Evolutionary conservation across 306 rosid genomes (phyloP), one percentile per base, ranked within the genome.

Genomic region (Parietaria judaica): DNA sequence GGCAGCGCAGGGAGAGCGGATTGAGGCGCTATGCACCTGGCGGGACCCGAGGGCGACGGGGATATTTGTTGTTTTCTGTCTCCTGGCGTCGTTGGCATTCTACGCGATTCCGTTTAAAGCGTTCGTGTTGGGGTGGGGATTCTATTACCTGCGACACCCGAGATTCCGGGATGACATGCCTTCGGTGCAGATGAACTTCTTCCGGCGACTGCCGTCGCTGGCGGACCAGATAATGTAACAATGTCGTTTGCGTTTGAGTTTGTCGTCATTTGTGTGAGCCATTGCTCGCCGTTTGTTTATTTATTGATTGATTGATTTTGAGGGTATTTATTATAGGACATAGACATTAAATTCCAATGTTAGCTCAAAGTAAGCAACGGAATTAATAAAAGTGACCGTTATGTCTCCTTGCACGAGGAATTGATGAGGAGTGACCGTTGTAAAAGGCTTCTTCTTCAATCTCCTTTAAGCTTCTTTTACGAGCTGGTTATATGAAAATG

Each of bases 1-100:
- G 77, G 96, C 98, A 1, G 84, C 98, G 0, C 96, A 88, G 56
- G 96, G 98, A 15, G 98, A 91, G 83, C 72, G 96, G 3, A 48
- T 91, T 70, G 95, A 85, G 35, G 98, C 95, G 6, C 36, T 91
- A 60, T 85, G 78, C 16, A 75, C 64, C 45, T 85, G 96, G 98
- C 70, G 84, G 70, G 96, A 91, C 51, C 95, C 96, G 3, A 72
- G 98, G 9, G 98, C 95, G 3, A 88, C 96, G 0, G 96, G 86
- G 23, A 81, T 91, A 41, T 88, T 91, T 41, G 86, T 78, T 9
- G 80, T 85, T 14, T 61, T 88, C 13, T 88, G 95, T 62, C 58
- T 91, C 36, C 48, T 82, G 12, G 81, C 88, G 1, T 91, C 98
- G 13, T 58, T 85, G 70, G 49, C 81, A 61, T 88, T 88, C 61